Base-by-base conservation (phyloP, 2,329 filamentous ascomycete species). In the Diplodia corticola region DNA sequence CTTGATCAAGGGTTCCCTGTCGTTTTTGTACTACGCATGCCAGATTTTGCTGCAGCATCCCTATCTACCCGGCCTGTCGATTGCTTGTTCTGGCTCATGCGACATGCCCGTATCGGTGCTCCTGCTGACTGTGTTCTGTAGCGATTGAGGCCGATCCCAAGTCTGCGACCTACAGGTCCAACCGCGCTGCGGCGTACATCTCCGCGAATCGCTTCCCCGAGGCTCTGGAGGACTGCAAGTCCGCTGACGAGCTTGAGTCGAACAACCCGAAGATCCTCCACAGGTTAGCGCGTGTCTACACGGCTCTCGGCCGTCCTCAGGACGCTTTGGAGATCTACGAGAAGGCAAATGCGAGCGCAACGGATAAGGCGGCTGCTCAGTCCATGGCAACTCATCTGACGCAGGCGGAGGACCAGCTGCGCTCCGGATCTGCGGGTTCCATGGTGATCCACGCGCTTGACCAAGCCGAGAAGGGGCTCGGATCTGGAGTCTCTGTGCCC, bases 131-230 rank as follows among this genome's bases (percentile, higher is more conserved):
- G 20, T 30, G 44, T 22, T 67, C 49, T 67, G 66, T 76, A 97
- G 95, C 95, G 68, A 91, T 99, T 74, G 91, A 95, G 72, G 86
- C 94, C 69, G 89, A 94, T 73, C 93, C 93, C 64, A 85, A 89
- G 72, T 96, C 93, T 61, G 84, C 93, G 40, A 96, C 93, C 53
- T 98, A 96, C 79, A 86, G 96, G 70, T 94, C 92, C 77, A 99
- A 99, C 83, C 90, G 95, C 73, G 93, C 95, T 46, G 95, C 95
- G 33, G 95, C 95, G 40, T 92, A 91, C 81, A 97, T 99, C 84
- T 92, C 92, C 63, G 91, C 92, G 67, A 89, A 89, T 71, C 88
- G 90, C 73, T 97, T 90, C 76, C 81, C 85, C 66, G 85, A 90
- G 69, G 95, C 95, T 17, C 82, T 98, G 67, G 92, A 95, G 65